A percentile compares a stretch with the other conserved stretches of the same genome.
These are phyloP conservation scores for Populus tomentosa DNA, from an alignment of 441 rosid species.

Conservation along the genomic window DNA sequence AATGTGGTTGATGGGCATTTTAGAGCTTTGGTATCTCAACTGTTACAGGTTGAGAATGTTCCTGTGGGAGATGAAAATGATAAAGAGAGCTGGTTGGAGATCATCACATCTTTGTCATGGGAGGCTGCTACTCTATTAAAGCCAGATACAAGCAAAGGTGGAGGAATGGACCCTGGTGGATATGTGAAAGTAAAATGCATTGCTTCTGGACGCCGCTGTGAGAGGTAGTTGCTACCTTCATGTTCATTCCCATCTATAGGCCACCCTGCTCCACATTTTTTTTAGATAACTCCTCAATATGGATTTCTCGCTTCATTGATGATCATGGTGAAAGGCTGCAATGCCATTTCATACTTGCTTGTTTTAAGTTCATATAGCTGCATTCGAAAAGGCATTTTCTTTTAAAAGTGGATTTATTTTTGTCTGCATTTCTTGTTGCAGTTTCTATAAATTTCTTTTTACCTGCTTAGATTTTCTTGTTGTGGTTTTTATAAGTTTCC, in stretches of 20 bases:
- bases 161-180: slow-evolving; percentile 99
- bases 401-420: neutral
- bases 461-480: neutral
- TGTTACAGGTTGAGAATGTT: slow-evolving; percentile 86
- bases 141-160: slow-evolving; percentile 93
- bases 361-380: neutral
- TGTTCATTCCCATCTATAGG: slow-evolving; percentile 4
- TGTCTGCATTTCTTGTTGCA: neutral
- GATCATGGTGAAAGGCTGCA: neutral
- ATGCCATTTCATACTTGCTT: neutral
- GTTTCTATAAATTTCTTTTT: neutral
- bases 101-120: slow-evolving; percentile 91
- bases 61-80: slow-evolving; percentile 59
- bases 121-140: slow-evolving; percentile 92
- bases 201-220: slow-evolving; percentile 79
- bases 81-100: slow-evolving; percentile 86
- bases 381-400: neutral
- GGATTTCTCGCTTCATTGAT: slow-evolving; percentile 7
- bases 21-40: slow-evolving; percentile 90
- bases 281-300: neutral
- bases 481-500: neutral
- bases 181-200: slow-evolving; percentile 97
- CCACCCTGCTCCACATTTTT: neutral
- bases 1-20: slow-evolving; percentile 95
- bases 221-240: slow-evolving; percentile 57